Conservation (phyloP, 106 monocot genomes). For the Acorus gramineus region DNA sequence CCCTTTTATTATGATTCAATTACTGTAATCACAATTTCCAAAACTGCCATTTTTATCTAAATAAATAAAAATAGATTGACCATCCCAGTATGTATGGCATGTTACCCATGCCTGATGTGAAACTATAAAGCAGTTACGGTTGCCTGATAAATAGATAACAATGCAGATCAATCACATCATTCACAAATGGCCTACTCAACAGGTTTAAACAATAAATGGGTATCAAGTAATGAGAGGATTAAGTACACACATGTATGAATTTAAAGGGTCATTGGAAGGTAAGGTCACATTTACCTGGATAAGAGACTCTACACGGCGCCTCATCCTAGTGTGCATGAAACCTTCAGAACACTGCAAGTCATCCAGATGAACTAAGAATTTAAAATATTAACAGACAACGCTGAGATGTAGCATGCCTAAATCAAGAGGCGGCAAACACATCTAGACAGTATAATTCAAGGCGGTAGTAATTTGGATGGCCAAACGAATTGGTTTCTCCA, state of each 20-base stretch:
- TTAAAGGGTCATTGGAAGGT: neutral
- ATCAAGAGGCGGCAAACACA: neutral
- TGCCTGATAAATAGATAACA: neutral
- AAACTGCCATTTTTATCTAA: neutral
- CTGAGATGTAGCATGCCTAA: neutral
- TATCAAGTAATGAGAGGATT: neutral
- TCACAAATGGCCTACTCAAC: too few species aligned
- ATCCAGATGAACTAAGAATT: neutral
- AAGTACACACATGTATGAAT: neutral
- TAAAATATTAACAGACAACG: neutral
- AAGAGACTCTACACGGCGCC: conserved; percentile 84
- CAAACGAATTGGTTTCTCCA: too few species aligned
- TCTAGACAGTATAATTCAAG: too few species aligned
- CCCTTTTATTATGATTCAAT: neutral
- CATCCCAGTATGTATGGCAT: too few species aligned
- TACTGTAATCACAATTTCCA: neutral
- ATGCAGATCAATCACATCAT: too few species aligned
- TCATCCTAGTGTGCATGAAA: conserved; percentile 98
- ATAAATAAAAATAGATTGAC: too few species aligned
- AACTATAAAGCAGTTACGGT: neutral
- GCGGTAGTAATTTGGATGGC: too few species aligned
- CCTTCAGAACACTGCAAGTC: conserved; percentile 76
- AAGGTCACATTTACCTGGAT: conserved; percentile 53
- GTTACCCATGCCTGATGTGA: too few species aligned
- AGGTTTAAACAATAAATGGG: neutral